phyloP scores from a whole-genome alignment of 805 yeast species.

The Kurtzmaniella fragi region DNA sequence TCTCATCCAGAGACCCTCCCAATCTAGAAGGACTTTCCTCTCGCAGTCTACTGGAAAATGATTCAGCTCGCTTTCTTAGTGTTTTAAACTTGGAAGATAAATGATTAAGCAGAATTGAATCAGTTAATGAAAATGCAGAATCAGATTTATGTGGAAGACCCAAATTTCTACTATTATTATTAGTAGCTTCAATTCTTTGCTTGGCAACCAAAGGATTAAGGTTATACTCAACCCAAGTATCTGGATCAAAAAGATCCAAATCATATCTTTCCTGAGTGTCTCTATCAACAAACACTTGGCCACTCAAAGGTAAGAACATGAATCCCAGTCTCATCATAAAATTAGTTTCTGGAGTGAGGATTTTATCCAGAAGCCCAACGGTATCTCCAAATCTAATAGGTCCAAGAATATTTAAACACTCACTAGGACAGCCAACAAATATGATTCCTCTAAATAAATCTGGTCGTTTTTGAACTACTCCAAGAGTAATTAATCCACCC shows the following conservation, averaged over 20 bases:
- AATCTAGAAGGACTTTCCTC: neutral
- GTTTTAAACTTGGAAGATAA: no score
- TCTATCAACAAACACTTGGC: conserved; percentile 65
- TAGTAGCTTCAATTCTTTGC: conserved; percentile 20
- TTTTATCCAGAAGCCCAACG: conserved; percentile 66
- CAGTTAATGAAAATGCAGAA: no score
- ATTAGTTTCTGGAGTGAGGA: conserved; percentile 74
- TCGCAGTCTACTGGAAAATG: neutral
- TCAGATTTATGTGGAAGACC: no score
- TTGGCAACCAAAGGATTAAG: conserved; percentile 67
- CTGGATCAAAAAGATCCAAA: conserved; percentile 74
- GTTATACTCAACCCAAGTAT: conserved; percentile 73
- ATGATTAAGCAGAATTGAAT: no score
- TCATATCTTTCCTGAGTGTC: conserved; percentile 54
- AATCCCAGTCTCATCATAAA: conserved; percentile 86
- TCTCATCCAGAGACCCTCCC: neutral
- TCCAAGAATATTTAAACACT: conserved; percentile 81
- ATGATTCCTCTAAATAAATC: conserved; percentile 66
- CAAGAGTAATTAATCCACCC: conserved; percentile 89
- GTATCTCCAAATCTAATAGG: conserved; percentile 81
- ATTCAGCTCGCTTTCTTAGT: no score
- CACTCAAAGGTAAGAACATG: conserved; percentile 70
- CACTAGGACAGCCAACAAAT: conserved; percentile 80
- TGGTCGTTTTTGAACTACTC: conserved; percentile 66
- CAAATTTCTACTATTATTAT: no score